Percentiles rank a stretch among this genome's conserved stretches.
These are phyloP conservation scores for Trichosporon ovoides DNA, from an alignment of 1,284 basidiomycete species.

Conservation along the genomic window DNA sequence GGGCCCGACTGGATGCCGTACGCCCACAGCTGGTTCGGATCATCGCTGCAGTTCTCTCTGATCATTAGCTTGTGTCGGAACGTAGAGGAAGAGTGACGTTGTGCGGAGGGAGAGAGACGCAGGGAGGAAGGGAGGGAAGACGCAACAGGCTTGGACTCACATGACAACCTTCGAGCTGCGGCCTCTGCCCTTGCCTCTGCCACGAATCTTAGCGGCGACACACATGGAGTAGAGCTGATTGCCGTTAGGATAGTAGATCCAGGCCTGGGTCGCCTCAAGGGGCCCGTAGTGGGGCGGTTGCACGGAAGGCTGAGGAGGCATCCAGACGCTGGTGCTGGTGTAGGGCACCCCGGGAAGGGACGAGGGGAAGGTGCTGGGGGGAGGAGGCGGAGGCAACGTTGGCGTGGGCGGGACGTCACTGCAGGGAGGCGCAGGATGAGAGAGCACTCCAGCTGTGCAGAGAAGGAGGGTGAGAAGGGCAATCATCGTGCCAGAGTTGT, in stretches of 20 bases:
- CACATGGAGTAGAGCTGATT: constrained; percentile 6
- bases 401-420: neutral
- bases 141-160: neutral
- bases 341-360: neutral
- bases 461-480: too few relatives aligned
- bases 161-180: neutral
- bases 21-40: neutral
- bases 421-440: too few relatives aligned
- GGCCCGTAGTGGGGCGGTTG: neutral
- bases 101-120: too few relatives aligned
- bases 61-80: too few relatives aligned
- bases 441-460: too few relatives aligned
- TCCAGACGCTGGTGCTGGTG: constrained; percentile 1
- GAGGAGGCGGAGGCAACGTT: neutral
- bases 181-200: neutral
- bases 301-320: neutral
- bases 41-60: neutral
- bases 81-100: too few relatives aligned
- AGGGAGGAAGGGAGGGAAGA: too few relatives aligned
- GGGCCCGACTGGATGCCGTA: neutral
- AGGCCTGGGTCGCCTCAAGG: neutral
- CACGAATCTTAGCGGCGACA: neutral
- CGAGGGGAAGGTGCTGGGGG: neutral
- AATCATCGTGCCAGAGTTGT: too few relatives aligned
- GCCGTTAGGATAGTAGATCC: neutral